Conservation (phyloP, 2,329 filamentous ascomycete genomes). For the Monilinia aucupariae region DNA sequence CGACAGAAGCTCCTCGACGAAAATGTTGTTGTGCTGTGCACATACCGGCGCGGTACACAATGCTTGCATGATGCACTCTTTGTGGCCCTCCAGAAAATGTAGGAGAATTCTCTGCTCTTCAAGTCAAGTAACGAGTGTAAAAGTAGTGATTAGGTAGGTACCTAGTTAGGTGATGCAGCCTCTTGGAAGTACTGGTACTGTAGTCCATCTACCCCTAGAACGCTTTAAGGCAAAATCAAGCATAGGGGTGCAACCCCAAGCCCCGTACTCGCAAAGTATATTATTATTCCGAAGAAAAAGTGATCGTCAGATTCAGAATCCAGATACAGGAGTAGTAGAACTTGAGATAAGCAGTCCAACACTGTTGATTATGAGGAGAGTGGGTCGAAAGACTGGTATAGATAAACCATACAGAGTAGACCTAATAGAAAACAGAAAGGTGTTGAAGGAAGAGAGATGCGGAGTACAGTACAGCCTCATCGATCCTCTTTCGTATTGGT, state of each 20-base stretch:
- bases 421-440: too few species aligned
- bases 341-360: neutral
- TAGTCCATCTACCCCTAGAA: neutral
- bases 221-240: neutral
- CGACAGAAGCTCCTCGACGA: constrained; percentile 10
- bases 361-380: too few species aligned
- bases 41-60: neutral
- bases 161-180: neutral
- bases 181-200: neutral
- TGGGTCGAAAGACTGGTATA: too few species aligned
- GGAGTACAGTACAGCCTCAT: too few species aligned
- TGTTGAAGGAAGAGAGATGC: too few species aligned
- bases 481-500: too few species aligned
- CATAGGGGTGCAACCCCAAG: neutral
- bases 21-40: neutral
- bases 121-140: neutral
- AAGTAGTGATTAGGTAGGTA: constrained; percentile 5
- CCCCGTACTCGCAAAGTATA: constrained; percentile 2
- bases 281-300: neutral
- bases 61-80: constrained; percentile 5
- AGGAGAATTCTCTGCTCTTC: neutral
- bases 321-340: too few species aligned
- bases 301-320: neutral
- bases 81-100: neutral
- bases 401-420: too few species aligned